phyloP scores from a whole-genome alignment of 2,329 filamentous ascomycete species.

The Colletotrichum sp. region DNA sequence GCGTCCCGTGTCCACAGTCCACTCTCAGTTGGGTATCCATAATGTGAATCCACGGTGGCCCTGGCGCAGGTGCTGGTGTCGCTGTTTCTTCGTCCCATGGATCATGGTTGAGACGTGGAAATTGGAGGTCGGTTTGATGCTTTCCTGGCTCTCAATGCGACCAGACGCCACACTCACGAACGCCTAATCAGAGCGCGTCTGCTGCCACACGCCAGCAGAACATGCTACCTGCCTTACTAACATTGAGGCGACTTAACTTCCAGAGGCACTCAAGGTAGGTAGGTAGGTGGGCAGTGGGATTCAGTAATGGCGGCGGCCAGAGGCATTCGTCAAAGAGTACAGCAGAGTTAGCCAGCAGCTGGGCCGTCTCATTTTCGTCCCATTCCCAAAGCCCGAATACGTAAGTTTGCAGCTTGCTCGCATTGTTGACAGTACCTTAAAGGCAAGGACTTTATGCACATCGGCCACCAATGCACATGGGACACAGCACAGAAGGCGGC shows the following conservation, averaged over 20 bases:
- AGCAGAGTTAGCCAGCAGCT: neutral
- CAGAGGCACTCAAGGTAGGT: neutral
- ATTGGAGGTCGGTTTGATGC: slow-evolving; percentile 3
- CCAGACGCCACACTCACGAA: neutral
- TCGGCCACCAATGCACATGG: neutral
- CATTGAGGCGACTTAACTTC: neutral
- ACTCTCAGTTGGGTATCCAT: neutral
- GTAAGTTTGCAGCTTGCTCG: slow-evolving; percentile 8
- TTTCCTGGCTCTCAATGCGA: neutral
- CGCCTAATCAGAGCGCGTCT: neutral
- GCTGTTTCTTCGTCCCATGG: neutral
- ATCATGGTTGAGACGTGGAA: slow-evolving; percentile 16
- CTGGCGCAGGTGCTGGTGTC: neutral
- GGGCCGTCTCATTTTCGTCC: slow-evolving; percentile 17
- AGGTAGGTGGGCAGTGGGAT: neutral
- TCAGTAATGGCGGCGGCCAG: neutral
- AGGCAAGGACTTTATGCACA: neutral
- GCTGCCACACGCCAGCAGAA: neutral
- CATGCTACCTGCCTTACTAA: neutral
- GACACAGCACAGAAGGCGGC: neutral
- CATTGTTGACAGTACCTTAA: slow-evolving; percentile 17
- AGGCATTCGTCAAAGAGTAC: neutral
- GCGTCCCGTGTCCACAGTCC: neutral
- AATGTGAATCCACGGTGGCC: neutral
- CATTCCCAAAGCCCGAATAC: neutral